phyloP scores from a whole-genome alignment of 345 rosid genomes.

The Murraya koenigii region DNA sequence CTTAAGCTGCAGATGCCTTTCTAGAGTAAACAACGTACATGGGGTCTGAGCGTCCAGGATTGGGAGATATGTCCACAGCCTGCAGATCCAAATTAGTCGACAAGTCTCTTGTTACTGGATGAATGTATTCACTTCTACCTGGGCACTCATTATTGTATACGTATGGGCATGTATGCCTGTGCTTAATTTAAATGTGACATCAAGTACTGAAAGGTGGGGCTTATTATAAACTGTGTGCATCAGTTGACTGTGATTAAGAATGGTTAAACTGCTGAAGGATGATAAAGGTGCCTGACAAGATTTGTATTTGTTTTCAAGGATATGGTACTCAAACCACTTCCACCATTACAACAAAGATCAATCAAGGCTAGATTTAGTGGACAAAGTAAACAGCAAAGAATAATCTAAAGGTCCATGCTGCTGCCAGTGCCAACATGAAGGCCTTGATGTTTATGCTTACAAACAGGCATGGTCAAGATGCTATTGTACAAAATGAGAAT shows the following conservation, averaged over 20 bases:
- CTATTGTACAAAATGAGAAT: neutral
- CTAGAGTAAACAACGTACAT: slow-evolving; percentile 77
- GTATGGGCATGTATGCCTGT: neutral
- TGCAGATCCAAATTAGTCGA: slow-evolving; percentile 29
- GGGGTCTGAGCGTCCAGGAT: slow-evolving; percentile 82
- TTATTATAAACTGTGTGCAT: neutral
- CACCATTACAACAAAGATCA: neutral
- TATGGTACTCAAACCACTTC: neutral
- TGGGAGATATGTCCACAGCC: slow-evolving; percentile 94
- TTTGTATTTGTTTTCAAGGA: neutral
- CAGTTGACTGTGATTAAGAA: neutral
- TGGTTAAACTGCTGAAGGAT: neutral
- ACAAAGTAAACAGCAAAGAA: neutral
- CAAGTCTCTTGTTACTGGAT: neutral
- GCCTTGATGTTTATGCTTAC: neutral
- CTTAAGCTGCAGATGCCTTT: slow-evolving; percentile 51
- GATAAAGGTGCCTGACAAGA: neutral
- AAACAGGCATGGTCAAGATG: neutral
- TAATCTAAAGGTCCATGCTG: neutral
- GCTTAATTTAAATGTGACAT: neutral
- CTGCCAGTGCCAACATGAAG: neutral
- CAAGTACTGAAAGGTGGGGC: neutral
- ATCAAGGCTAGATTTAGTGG: neutral
- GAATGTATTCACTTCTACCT: neutral
- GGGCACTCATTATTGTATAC: neutral